Evolutionary conservation across 495 filamentous ascomycete species (phyloP).

Genomic region (Amphirosellinia nigrospora): DNA sequence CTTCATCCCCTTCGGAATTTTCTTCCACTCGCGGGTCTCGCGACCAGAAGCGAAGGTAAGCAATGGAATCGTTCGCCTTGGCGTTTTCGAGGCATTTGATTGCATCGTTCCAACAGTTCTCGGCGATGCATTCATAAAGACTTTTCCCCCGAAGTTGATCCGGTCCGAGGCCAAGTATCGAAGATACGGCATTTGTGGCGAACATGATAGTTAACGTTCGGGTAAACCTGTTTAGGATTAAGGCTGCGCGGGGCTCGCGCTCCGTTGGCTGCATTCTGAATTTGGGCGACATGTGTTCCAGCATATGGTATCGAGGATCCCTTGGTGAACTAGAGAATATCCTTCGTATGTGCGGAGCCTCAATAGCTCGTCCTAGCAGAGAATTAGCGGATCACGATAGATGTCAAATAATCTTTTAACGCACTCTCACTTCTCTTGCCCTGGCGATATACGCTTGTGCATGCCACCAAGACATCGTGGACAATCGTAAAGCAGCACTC

Average conservation of each 20-base stretch:
- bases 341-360: constrained; percentile 77
- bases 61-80: constrained; percentile 92
- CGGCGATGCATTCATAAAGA: constrained; percentile 82
- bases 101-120: constrained; percentile 76
- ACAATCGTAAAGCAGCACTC: constrained; percentile 92
- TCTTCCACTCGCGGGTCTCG: constrained; percentile 67
- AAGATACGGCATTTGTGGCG: constrained; percentile 74
- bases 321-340: constrained; percentile 81
- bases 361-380: constrained; percentile 71
- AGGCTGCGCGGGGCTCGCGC: constrained; percentile 81
- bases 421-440: constrained; percentile 77
- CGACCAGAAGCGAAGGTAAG: constrained; percentile 90
- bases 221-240: constrained; percentile 89
- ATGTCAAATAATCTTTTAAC: constrained; percentile 36
- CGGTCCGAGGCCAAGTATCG: constrained; percentile 72
- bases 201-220: constrained; percentile 86
- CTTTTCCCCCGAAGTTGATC: constrained; percentile 71
- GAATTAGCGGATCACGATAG: constrained; percentile 29
- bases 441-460: constrained; percentile 77
- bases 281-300: constrained; percentile 82
- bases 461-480: constrained; percentile 84
- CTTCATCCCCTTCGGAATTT: constrained; percentile 37
- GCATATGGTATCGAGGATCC: constrained; percentile 91
- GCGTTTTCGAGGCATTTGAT: constrained; percentile 80
- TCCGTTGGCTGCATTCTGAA: constrained; percentile 70